A percentile compares a stretch with the other conserved stretches of the same genome.
Evolutionary conservation across 495 filamentous ascomycete species (phyloP).

Genomic region (Hapsidospora chrysogenum): DNA sequence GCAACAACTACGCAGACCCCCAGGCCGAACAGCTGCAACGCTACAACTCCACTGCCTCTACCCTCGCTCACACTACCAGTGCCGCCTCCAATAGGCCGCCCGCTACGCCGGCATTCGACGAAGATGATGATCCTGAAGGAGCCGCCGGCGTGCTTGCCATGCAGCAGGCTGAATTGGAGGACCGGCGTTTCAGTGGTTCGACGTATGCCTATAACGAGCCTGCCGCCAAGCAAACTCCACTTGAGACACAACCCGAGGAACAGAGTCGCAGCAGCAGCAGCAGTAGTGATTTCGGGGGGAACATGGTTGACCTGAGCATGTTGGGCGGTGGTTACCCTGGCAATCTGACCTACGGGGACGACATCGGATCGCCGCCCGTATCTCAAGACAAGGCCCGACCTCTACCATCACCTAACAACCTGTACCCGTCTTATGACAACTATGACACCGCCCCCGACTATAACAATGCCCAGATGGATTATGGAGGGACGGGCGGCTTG

Average conservation of each 20-base stretch:
- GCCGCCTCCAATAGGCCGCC: constrained; percentile 13
- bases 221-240: no score
- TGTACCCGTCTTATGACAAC: background rate
- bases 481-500: constrained; percentile 71
- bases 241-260: no score
- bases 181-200: constrained; percentile 42
- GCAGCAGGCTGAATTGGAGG: constrained; percentile 72
- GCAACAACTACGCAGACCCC: background rate
- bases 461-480: constrained; percentile 38
- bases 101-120: constrained; percentile 17
- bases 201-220: constrained; percentile 14
- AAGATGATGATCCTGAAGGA: constrained; percentile 79
- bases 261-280: constrained; percentile 40
- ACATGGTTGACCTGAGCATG: constrained; percentile 46
- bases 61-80: constrained; percentile 14
- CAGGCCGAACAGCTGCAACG: constrained; percentile 14
- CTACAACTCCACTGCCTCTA: constrained; percentile 34
- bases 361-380: constrained; percentile 22
- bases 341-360: constrained; percentile 56
- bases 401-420: constrained; percentile 16
- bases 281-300: constrained; percentile 51
- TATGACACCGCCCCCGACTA: constrained; percentile 12
- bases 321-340: constrained; percentile 63
- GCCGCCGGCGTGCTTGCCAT: constrained; percentile 73
- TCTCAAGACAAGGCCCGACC: constrained; percentile 12